A percentile compares a stretch with the other conserved stretches of the same genome.
Evolutionary conservation across 768 basidiomycete genomes (phyloP).

Genomic region (Roridomyces roridus): DNA sequence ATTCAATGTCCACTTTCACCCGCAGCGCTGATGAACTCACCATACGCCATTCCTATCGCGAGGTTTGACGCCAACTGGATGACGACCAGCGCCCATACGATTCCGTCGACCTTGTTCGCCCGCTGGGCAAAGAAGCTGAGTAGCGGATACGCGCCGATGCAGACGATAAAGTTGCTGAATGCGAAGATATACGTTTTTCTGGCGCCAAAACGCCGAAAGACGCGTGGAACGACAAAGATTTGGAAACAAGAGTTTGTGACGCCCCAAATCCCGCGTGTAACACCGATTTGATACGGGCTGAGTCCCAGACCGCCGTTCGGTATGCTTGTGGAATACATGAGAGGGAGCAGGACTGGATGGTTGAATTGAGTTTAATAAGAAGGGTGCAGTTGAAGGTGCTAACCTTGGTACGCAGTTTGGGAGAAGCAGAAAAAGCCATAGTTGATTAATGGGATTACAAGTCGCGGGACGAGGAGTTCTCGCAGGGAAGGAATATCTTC

Average conservation of each 20-base stretch:
- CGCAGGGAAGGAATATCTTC: conserved; percentile 17
- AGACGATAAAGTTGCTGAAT: conserved; percentile 16
- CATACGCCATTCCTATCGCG: conserved; percentile 11
- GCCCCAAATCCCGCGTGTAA: conserved; percentile 52
- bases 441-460: conserved; percentile 23
- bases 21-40: neutral
- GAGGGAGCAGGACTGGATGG: conserved; percentile 27
- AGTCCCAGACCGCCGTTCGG: conserved; percentile 59
- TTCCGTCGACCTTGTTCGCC: conserved; percentile 16
- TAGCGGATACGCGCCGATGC: conserved; percentile 22
- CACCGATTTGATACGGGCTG: conserved; percentile 54
- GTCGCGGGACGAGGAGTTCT: conserved; percentile 22
- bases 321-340: conserved; percentile 52
- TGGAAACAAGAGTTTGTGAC: conserved; percentile 54
- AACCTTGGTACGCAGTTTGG: conserved; percentile 25
- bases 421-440: conserved; percentile 28
- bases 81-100: conserved; percentile 22
- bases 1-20: too few species aligned
- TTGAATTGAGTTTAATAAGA: too few species aligned
- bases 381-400: too few species aligned
- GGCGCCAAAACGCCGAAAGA: conserved; percentile 52
- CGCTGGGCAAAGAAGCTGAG: conserved; percentile 22
- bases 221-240: conserved; percentile 47
- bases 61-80: conserved; percentile 23
- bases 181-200: conserved; percentile 48